Evolutionary conservation across 345 rosid genomes (phyloP).

Genomic region (Eucalyptus tenuipes): DNA sequence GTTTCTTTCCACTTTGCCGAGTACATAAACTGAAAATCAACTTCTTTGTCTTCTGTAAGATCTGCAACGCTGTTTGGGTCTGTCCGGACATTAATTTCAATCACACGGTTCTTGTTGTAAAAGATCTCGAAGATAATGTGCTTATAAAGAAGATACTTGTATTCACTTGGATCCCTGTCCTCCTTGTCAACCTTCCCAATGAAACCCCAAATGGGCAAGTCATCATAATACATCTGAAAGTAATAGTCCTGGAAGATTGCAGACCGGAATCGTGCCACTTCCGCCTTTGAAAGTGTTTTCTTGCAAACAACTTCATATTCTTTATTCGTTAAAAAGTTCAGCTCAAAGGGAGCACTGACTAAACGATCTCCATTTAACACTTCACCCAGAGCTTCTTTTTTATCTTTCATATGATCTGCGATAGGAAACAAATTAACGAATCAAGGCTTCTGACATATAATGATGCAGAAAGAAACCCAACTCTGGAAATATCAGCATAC

Average conservation of each 20-base stretch:
- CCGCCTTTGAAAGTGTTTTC: not conserved
- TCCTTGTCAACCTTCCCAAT: slow-evolving; percentile 36
- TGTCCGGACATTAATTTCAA: slow-evolving; percentile 17
- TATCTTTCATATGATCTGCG: not conserved
- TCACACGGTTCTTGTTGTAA: slow-evolving; percentile 35
- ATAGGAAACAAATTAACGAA: not conserved
- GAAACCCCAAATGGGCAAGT: slow-evolving; percentile 40
- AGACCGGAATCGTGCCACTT: slow-evolving; percentile 4
- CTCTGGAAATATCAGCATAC: not conserved
- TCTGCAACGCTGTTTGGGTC: slow-evolving; percentile 24
- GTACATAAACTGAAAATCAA: slow-evolving; percentile 24
- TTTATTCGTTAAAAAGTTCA: not conserved
- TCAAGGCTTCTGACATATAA: not conserved
- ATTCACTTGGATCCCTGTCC: slow-evolving; percentile 22
- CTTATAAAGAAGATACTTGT: slow-evolving; percentile 23
- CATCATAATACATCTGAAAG: slow-evolving; percentile 45
- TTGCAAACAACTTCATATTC: not conserved
- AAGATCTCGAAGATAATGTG: slow-evolving; percentile 23
- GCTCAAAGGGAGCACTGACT: not conserved
- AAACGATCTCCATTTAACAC: slow-evolving; percentile 6
- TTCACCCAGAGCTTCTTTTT: slow-evolving; percentile 5
- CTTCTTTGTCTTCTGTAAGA: slow-evolving; percentile 30
- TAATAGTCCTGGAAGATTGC: slow-evolving; percentile 14
- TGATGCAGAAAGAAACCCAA: not conserved
- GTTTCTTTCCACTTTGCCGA: slow-evolving; percentile 42